Base-by-base conservation (phyloP, 768 basidiomycete genomes). In the Trametes cingulata region DNA sequence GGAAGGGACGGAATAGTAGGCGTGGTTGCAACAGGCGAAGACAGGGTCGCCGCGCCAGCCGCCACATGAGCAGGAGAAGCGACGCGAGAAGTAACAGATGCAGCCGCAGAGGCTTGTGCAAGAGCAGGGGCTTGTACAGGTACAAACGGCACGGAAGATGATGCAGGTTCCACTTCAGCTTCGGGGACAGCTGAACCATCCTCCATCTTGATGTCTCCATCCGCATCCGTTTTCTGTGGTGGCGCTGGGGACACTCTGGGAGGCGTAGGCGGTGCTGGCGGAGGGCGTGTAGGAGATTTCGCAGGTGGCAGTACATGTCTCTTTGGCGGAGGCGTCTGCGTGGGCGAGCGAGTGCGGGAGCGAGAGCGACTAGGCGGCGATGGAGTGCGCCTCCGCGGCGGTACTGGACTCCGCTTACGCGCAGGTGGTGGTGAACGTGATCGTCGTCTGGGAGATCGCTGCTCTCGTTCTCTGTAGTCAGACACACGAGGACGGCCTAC, bases 311-410 rank as follows among this genome's bases (percentile, higher is more conserved):
- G 43, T 14, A 61, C 57, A 55, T 61, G 60, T 25, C 56, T 20
- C 19, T 55, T 61, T 0, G 64, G 47, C 24, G 63, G 58, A 24
- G 63, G 59, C 9, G 63, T 54, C 35, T 43, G 39, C 1, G 59
- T 60, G 9, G 59, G 58, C 9, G 58, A 60, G 1, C 59, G 58
- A 33, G 59, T 60, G 25, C 63, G 63, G 3, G 63, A 64, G 12
- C 63, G 63, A 15, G 56, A 57, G 17, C 56, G 56, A 36, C 61
- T 63, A 9, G 61, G 61, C 7, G 56, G 61, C 1, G 52, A 54
- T 0, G 35, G 55, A 1, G 52, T 42, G 0, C 56, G 52, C 19
- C 29, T 49, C 8, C 57, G 39, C 2, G 22, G 17, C 15, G 49
- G 51, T 19, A 36, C 39, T 9, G 61, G 61, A 20, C 50, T 58